A percentile compares a stretch with the other conserved stretches of the same genome.
Conservation (phyloP, 192 early-diverging fungal species). For the Coemansia furcata region DNA sequence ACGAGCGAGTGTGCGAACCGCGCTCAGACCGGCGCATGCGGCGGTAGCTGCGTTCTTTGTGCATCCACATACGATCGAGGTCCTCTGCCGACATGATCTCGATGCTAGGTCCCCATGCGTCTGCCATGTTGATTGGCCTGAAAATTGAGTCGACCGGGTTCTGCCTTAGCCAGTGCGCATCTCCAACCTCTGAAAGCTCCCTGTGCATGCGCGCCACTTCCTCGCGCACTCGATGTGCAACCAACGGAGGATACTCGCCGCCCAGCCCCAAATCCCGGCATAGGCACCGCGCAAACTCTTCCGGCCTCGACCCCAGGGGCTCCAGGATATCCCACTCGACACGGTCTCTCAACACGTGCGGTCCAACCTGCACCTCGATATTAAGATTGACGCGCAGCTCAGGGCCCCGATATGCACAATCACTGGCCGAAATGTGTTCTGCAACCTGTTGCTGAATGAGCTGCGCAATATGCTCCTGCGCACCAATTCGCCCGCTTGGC, state of each 20-base stretch:
- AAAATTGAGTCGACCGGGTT: constrained; percentile 43
- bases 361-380: constrained; percentile 83
- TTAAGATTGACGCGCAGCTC: constrained; percentile 54
- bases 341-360: constrained; percentile 76
- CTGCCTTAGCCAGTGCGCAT: constrained; percentile 49
- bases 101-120: constrained; percentile 49
- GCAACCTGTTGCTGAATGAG: constrained; percentile 49
- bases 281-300: constrained; percentile 48
- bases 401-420: constrained; percentile 33
- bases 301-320: constrained; percentile 45
- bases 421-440: constrained; percentile 38
- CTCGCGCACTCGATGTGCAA: constrained; percentile 52
- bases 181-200: constrained; percentile 40
- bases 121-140: constrained; percentile 39
- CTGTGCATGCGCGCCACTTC: constrained; percentile 42
- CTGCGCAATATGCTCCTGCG: constrained; percentile 42
- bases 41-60: constrained; percentile 50
- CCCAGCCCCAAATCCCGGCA: constrained; percentile 49
- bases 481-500: constrained; percentile 14
- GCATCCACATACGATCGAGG: constrained; percentile 51
- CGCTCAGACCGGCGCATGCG: constrained; percentile 52
- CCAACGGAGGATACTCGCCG: constrained; percentile 49
- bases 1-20: constrained; percentile 29
- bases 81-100: constrained; percentile 52
- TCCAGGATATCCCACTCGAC: constrained; percentile 88